Percentiles rank a stretch among this genome's conserved stretches.
phyloP scores from a whole-genome alignment of 1,284 basidiomycete species.

The Cutaneotrichosporon sp. region DNA sequence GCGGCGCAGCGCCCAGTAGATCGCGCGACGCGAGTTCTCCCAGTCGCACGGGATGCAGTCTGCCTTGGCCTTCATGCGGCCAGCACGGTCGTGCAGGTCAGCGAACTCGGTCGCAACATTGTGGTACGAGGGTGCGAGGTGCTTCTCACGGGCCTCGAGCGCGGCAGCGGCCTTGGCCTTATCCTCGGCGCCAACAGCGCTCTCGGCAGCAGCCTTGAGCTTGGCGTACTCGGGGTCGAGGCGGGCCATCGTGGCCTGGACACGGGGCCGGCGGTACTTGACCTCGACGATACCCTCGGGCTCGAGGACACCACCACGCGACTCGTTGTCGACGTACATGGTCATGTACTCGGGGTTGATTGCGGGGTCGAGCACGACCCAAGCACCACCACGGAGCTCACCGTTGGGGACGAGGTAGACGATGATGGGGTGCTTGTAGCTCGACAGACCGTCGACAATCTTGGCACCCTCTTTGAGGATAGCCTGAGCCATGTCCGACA shows the following conservation, averaged over 20 bases:
- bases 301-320: slow-evolving; percentile 95
- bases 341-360: slow-evolving; percentile 98
- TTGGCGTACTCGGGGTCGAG: slow-evolving; percentile 80
- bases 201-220: slow-evolving; percentile 76
- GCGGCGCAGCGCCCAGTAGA: slow-evolving; percentile 89
- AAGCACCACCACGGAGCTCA: slow-evolving; percentile 97
- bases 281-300: slow-evolving; percentile 95
- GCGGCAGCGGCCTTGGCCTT: slow-evolving; percentile 67
- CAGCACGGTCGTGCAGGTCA: slow-evolving; percentile 87
- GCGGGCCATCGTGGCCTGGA: slow-evolving; percentile 87
- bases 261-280: slow-evolving; percentile 79
- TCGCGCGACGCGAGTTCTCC: slow-evolving; percentile 84
- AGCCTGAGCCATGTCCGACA: slow-evolving; percentile 69
- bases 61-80: slow-evolving; percentile 97
- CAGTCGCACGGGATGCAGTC: slow-evolving; percentile 79
- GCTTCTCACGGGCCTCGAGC: slow-evolving; percentile 74
- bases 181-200: slow-evolving; percentile 72
- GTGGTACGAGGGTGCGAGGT: slow-evolving; percentile 85
- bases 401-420: slow-evolving; percentile 99
- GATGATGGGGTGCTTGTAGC: slow-evolving; percentile 98
- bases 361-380: slow-evolving; percentile 97
- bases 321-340: slow-evolving; percentile 96
- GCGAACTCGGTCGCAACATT: slow-evolving; percentile 93
- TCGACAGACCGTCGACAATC: slow-evolving; percentile 96
- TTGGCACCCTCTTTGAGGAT: slow-evolving; percentile 91